Evolutionary conservation across 371 early-diverging fungal species (phyloP).

Genomic region (Phascolomyces articulosus): DNA sequence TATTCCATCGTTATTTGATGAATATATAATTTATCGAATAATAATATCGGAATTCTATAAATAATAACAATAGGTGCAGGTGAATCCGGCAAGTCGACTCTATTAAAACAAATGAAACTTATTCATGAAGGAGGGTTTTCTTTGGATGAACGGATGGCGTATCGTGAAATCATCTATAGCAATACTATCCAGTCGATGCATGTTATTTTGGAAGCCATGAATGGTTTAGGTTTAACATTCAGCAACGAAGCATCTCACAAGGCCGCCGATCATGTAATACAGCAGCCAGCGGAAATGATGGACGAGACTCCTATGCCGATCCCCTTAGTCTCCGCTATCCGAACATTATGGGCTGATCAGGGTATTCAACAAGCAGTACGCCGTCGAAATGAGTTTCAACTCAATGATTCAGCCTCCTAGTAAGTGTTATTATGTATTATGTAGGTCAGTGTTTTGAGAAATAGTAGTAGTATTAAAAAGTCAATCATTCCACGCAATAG

Average conservation of each 20-base stretch:
- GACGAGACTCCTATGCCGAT: constrained; percentile 60
- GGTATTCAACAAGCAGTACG: constrained; percentile 78
- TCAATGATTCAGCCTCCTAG: constrained; percentile 86
- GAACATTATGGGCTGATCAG: constrained; percentile 74
- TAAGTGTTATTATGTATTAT: constrained; percentile 37
- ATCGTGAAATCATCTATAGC: constrained; percentile 88
- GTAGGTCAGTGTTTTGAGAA: too few relatives aligned
- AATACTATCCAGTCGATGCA: constrained; percentile 92
- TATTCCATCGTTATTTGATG: too few relatives aligned
- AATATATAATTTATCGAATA: too few relatives aligned
- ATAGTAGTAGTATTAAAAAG: too few relatives aligned
- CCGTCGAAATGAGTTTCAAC: constrained; percentile 81
- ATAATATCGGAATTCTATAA: too few relatives aligned
- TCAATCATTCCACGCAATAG: too few relatives aligned
- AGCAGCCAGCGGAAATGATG: constrained; percentile 46
- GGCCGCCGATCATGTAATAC: constrained; percentile 55
- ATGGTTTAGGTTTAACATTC: constrained; percentile 67
- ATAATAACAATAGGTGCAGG: constrained; percentile 79
- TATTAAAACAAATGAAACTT: constrained; percentile 96
- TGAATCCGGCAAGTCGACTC: constrained; percentile 96
- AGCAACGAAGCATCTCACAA: constrained; percentile 64
- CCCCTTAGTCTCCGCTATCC: constrained; percentile 74
- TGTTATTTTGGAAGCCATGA: constrained; percentile 90
- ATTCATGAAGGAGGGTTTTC: constrained; percentile 94
- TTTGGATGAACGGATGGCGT: constrained; percentile 82